A percentile compares a stretch with the other conserved stretches of the same genome.
phyloP scores from a whole-genome alignment of 306 rosid genomes.

The Herpetospermum pedunculosum region DNA sequence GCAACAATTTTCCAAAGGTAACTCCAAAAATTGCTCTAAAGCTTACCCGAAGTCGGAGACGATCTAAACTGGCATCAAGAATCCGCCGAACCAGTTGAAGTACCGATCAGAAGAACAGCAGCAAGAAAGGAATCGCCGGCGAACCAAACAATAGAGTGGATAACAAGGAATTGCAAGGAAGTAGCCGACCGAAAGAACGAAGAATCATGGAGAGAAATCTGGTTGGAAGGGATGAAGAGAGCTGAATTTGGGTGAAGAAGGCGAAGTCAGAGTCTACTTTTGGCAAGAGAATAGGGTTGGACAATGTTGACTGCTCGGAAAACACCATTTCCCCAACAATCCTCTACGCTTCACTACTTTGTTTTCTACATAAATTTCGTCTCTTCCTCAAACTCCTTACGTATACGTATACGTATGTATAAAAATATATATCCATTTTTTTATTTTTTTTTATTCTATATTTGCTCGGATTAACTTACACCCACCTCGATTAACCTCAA shows the following conservation, averaged over 20 bases:
- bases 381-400: background rate
- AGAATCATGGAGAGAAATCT: slow-evolving; percentile 8
- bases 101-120: background rate
- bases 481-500: too few species aligned
- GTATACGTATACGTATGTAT: too few species aligned
- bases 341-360: background rate
- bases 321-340: background rate
- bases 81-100: background rate
- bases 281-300: slow-evolving; percentile 1
- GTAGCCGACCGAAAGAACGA: slow-evolving; percentile 24
- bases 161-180: slow-evolving; percentile 6
- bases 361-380: background rate
- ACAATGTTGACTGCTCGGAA: slow-evolving; percentile 6
- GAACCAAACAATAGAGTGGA: background rate
- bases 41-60: background rate
- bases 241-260: slow-evolving; percentile 29
- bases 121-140: slow-evolving; percentile 4
- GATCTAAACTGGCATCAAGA: slow-evolving; percentile 10
- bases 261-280: background rate
- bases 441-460: too few species aligned
- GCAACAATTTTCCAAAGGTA: slow-evolving; percentile 7
- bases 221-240: background rate
- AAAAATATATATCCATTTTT: too few species aligned
- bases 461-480: too few species aligned
- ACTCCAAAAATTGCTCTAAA: background rate